Base-by-base conservation (phyloP, 2,329 filamentous ascomycete species). In the Colletotrichum tanaceti region DNA sequence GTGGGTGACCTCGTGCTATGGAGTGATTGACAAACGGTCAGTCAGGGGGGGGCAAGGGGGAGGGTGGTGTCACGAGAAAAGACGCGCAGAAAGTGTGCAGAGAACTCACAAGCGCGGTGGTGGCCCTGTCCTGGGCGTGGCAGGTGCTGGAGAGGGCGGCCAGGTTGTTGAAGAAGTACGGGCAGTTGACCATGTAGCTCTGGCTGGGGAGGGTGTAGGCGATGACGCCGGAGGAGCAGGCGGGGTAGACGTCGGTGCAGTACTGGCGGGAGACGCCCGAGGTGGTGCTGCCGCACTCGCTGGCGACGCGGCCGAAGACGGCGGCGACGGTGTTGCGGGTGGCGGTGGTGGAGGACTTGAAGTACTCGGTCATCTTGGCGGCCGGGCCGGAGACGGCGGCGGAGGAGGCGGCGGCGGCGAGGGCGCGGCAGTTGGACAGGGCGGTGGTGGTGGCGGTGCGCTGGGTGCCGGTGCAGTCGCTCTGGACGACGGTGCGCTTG, bases 51-150 rank as follows among this genome's bases (percentile, higher is more conserved):
- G n/a, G n/a, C n/a, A n/a, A n/a, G n/a, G n/a, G n/a, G n/a, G n/a
- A n/a, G n/a, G n/a, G n/a, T 4, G 24, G 4, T 9, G 9, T 32
- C 16, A 14, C 10, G 22, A 18, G 10, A 5, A 18, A 11, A 5
- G 2, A 16, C 10, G n/a, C 4, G 7, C 10, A 18, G 6, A n/a
- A 5, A 3, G 2, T 50, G 14, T 32, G 28, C 28, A n/a, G 7
- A n/a, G n/a, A 50, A 50, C 47, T 50, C 2, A 50, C 47, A 77
- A 39, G 84, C 84, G 85, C 84, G 13, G 89, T 91, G 13, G 85
- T 89, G 3, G 86, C 87, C 79, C 90, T 87, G 74, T 91, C 90
- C 78, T 91, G 89, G 2, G 73, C 84, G 75, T 91, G 88, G 80
- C 90, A 92, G 1, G 75, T 78, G 10, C 72, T 73, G 10, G 84